A percentile compares a stretch with the other conserved stretches of the same genome.
phyloP scores from a whole-genome alignment of 257 asterid species.

The Solanum ahanhuiri region DNA sequence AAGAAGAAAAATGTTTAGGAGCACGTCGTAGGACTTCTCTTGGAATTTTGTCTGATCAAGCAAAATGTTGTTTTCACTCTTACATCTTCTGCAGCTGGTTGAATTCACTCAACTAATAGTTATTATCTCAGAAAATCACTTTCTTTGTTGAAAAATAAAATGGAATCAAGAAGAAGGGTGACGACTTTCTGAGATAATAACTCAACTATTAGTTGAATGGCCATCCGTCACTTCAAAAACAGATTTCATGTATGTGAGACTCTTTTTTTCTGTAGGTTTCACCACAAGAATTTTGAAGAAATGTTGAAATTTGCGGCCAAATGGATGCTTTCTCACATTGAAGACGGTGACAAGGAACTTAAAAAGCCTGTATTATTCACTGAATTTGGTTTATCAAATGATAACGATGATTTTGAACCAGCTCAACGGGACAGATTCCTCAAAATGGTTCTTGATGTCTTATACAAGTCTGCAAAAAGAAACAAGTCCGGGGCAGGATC shows the following conservation, averaged over 20 bases:
- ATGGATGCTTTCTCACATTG: constrained; percentile 98
- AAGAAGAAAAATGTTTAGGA: background rate
- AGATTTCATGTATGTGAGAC: background rate
- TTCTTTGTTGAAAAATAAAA: background rate
- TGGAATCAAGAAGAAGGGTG: background rate
- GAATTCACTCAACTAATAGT: background rate
- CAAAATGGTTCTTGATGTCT: constrained; percentile 61
- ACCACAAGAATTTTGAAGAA: constrained; percentile 56
- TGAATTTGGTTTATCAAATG: constrained; percentile 75
- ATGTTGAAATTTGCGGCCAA: constrained; percentile 58
- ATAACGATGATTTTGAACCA: constrained; percentile 60
- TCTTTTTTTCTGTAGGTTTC: constrained; percentile 41
- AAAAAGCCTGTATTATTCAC: constrained; percentile 82
- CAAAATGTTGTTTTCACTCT: background rate
- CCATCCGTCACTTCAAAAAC: background rate
- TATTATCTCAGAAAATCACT: background rate
- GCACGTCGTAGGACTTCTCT: background rate
- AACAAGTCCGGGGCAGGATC: constrained; percentile 76
- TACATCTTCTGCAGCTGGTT: background rate
- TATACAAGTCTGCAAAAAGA: constrained; percentile 59
- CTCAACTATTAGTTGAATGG: background rate
- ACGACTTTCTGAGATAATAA: too few species aligned
- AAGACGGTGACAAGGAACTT: constrained; percentile 90
- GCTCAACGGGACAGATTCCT: constrained; percentile 54
- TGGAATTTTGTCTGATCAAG: background rate